Evolutionary conservation across 2,329 filamentous ascomycete genomes (phyloP).

Genomic region (Graphilbum sp.): DNA sequence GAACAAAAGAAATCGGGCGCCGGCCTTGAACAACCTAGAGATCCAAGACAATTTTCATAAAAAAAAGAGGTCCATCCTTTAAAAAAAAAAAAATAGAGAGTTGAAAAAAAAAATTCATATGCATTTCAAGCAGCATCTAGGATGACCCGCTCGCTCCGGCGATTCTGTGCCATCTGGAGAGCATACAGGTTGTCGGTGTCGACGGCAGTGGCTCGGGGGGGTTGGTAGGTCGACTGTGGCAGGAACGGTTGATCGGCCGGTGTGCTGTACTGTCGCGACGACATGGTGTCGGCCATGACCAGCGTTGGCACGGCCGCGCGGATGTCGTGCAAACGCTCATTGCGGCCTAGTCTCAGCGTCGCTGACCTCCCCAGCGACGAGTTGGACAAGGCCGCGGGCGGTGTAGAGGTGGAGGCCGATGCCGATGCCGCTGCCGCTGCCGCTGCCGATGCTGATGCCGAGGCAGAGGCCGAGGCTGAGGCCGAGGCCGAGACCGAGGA

Average conservation of each 20-base stretch:
- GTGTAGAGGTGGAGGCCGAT: too few species aligned
- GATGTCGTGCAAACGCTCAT: conserved; percentile 21
- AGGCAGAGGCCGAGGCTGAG: too few species aligned
- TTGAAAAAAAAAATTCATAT: neutral
- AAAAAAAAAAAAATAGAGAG: neutral
- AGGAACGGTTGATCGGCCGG: neutral
- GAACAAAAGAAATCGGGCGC: neutral
- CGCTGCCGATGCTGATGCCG: neutral
- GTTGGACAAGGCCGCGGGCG: neutral
- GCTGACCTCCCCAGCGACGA: conserved; percentile 2
- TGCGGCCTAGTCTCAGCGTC: conserved; percentile 13
- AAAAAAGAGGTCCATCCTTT: too few species aligned
- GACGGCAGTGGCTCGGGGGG: conserved; percentile 8
- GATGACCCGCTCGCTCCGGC: conserved; percentile 37
- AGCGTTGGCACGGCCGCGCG: conserved; percentile 29
- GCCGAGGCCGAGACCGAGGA: neutral
- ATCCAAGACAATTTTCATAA: too few species aligned
- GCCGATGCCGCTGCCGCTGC: neutral
- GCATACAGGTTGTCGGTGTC: conserved; percentile 1
- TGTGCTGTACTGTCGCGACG: neutral
- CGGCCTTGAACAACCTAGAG: neutral
- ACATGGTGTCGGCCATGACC: conserved; percentile 17
- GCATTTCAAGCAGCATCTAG: conserved; percentile 26
- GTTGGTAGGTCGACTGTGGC: conserved; percentile 2
- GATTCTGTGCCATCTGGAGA: conserved; percentile 19